Evolutionary conservation across 1,284 basidiomycete species (phyloP), one percentile per base, ranked within the genome.

Genomic region (Melampsora americana): DNA sequence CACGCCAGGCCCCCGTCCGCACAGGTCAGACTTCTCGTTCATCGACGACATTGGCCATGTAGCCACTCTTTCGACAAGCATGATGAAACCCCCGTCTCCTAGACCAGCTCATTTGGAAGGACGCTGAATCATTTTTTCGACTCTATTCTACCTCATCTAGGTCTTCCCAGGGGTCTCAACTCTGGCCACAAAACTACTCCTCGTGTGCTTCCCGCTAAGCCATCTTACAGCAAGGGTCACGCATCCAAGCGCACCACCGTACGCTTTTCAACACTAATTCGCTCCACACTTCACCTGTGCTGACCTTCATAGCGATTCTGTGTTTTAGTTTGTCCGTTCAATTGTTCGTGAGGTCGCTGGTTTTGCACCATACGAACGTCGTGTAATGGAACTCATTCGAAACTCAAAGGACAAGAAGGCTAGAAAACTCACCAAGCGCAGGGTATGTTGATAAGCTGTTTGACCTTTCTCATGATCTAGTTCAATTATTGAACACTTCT

Each of bases 331-430:
- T 82, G 93, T 96, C 83, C 90, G 92, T 83, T 90, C 89, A 79
- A 87, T 97, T 79, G 87, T 97, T 82, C 89, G 94, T 81, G 94
- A 97, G 87, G 93, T 85, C 32, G 93, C 90, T 83, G 96, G 96
- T 79, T 99, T 98, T 87, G 93, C 95, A 65, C 92, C 96, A 65
- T 99, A 99, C 85, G 96, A 99, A 89, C 89, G 95, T 83, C 90
- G 96, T 80, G 94, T 99, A 77, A 90, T 99, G 92, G 96, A 99
- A 86, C 85, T 99, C 88, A 86, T 99, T 87, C 90, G 95, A 85
- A 80, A 80, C 74, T 78, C 78, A 53, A 80, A 93, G 92, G 94
- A 97, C 85, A 97, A 97, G 89, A 95, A 95, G 86, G 95, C 95
- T 78, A 88, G 92, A 85, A 97, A 96, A 87, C 87, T 96, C 86